Evolutionary conservation across 495 filamentous ascomycete genomes (phyloP), one percentile per base, ranked within the genome.

Genomic region (Penicillium nucicola): DNA sequence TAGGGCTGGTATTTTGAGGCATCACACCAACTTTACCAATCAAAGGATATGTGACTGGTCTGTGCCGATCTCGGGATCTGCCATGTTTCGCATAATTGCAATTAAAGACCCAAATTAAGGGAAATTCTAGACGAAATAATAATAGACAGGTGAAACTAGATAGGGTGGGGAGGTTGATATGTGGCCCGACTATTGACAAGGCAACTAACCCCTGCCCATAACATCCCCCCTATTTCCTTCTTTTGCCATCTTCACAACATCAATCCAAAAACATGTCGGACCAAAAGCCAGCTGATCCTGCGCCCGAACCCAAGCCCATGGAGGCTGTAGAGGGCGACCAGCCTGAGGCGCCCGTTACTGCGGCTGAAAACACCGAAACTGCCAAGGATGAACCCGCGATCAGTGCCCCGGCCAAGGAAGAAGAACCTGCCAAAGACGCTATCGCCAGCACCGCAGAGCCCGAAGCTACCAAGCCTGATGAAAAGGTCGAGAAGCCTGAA

Each of bases 401-500:
- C 13, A 43, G 45, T 20, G 14, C 40, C 12, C 12, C 45, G 17
- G 34, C 39, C 5, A 48, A 52, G 12, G 19, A 54, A 4, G 48
- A 53, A 13, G 48, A 48, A 10, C 13, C 52, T 32, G 41, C 43
- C 31, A 50, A 58, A 31, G 39, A 58, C 31, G 35, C 48, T n/a
- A 17, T 45, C 18, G 48, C 53, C 15, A 31, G 51, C 4, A 23
- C 34, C 37, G 18, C 35, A 13, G 52, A 51, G 23, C 17, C 58
- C 14, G 51, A 61, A 38, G 51, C 18, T 39, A 18, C 54, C 45
- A 46, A 55, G 48, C 47, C 58, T 9, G 59, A 65, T 31, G 53
- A 72, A 33, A 48, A 59, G 44, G 50, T 57, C 11, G 59, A 65
- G 20, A 60, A 67, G 47, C 67, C 69, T 12, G 62, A 57, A 12